Percentiles rank a stretch among this genome's conserved stretches.
Conservation (phyloP, 495 filamentous ascomycete genomes). For the Aspergillus steynii region DNA sequence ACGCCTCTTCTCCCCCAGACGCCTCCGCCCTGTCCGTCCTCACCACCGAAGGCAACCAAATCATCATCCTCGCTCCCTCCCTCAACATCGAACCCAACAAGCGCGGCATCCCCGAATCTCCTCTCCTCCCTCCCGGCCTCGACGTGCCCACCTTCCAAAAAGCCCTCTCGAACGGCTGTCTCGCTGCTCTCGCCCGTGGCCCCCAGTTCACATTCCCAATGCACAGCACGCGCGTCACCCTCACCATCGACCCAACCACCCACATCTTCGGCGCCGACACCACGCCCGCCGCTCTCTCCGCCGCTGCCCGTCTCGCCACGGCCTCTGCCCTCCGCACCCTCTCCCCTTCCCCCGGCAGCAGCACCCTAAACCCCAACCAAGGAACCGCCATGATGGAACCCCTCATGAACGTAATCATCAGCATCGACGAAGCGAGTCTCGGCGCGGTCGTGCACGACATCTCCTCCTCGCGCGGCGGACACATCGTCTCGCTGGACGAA, state of each 20-base stretch:
- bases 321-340: constrained; percentile 61
- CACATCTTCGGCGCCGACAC: constrained; percentile 69
- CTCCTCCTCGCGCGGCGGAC: constrained; percentile 76
- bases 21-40: constrained; percentile 32
- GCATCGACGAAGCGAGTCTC: constrained; percentile 76
- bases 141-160: constrained; percentile 56
- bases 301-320: constrained; percentile 73
- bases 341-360: constrained; percentile 19
- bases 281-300: constrained; percentile 72
- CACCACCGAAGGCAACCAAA: constrained; percentile 55
- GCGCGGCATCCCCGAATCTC: constrained; percentile 39
- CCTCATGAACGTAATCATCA: constrained; percentile 83
- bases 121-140: constrained; percentile 58
- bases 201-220: constrained; percentile 76
- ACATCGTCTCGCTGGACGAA: constrained; percentile 78
- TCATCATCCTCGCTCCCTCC: constrained; percentile 53
- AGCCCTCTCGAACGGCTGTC: constrained; percentile 71
- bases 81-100: constrained; percentile 41
- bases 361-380: constrained; percentile 13
- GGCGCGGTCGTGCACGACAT: constrained; percentile 91
- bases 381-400: constrained; percentile 77
- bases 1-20: constrained; percentile 22
- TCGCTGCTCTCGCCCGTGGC: constrained; percentile 84
- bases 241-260: constrained; percentile 63
- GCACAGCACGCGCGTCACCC: constrained; percentile 63